These are phyloP conservation scores for Xerophyta viscosa DNA, from an alignment of 106 monocot species.

Conservation along the genomic window DNA sequence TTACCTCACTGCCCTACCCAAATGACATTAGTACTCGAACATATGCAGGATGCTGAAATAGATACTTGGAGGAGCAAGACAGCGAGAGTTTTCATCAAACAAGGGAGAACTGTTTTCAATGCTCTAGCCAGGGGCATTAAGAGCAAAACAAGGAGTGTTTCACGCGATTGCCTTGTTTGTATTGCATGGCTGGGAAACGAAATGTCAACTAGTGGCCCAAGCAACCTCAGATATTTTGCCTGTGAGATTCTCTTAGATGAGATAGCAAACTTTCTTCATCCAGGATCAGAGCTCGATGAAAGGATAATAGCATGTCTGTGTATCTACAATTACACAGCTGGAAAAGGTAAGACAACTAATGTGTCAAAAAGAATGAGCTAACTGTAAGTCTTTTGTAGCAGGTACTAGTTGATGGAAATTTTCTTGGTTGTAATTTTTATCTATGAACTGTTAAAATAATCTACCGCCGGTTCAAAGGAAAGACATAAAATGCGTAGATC, in stretches of 20 bases:
- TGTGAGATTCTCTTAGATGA: conserved; percentile 65
- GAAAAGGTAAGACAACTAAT: conserved; percentile 72
- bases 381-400: no score
- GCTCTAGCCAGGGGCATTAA: conserved; percentile 71
- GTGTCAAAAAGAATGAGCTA: no score
- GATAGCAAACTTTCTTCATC: conserved; percentile 67
- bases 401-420: no score
- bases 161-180: conserved; percentile 59
- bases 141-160: conserved; percentile 61
- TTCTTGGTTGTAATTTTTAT: no score
- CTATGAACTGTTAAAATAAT: no score
- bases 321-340: conserved; percentile 78
- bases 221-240: conserved; percentile 58
- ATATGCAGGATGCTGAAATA: conserved; percentile 63
- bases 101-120: conserved; percentile 37
- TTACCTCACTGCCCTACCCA: no score
- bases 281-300: conserved; percentile 83
- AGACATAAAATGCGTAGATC: no score
- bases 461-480: no score
- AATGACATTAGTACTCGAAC: no score
- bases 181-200: conserved; percentile 86
- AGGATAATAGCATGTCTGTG: conserved; percentile 76
- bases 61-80: conserved; percentile 58
- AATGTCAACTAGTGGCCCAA: conserved; percentile 34
- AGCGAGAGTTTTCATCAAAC: conserved; percentile 47